Evolutionary conservation across 495 filamentous ascomycete species (phyloP).

Genomic region (Arthonia radiata): DNA sequence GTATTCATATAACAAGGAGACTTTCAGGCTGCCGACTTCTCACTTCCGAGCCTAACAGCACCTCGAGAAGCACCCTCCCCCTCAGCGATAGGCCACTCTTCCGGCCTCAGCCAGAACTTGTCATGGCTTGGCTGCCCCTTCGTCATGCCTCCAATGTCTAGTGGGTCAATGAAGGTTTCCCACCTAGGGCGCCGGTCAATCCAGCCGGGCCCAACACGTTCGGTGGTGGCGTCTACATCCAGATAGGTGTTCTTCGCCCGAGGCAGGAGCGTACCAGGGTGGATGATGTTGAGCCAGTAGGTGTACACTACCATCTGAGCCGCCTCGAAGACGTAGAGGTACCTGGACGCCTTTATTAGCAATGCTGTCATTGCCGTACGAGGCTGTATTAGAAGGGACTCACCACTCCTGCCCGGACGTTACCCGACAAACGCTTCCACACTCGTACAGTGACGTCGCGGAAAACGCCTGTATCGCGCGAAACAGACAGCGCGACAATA

Average conservation of each 20-base stretch:
- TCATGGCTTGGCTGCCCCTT: slow-evolving; percentile 8
- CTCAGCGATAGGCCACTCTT: no score
- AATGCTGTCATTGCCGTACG: no score
- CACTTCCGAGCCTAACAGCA: no score
- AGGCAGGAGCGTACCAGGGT: slow-evolving; percentile 14
- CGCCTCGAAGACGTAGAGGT: slow-evolving; percentile 39
- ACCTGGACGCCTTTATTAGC: no score
- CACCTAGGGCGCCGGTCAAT: slow-evolving; percentile 10
- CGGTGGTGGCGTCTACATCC: slow-evolving; percentile 12
- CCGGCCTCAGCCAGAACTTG: no score
- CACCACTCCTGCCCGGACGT: slow-evolving; percentile 26
- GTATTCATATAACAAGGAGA: no score
- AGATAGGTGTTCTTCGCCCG: slow-evolving; percentile 13
- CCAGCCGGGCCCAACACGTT: slow-evolving; percentile 19
- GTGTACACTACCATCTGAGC: slow-evolving; percentile 18
- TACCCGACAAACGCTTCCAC: slow-evolving; percentile 36
- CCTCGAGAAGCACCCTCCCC: no score
- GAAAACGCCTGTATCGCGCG: no score
- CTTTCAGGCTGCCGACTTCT: no score
- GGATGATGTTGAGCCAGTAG: slow-evolving; percentile 16
- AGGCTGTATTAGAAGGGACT: no score
- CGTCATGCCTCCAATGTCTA: slow-evolving; percentile 12
- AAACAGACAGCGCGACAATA: slow-evolving; percentile 35
- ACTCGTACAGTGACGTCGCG: no score
- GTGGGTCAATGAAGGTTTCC: slow-evolving; percentile 15